A percentile compares a stretch with the other conserved stretches of the same genome.
phyloP scores from a whole-genome alignment of 345 rosid species.

The Salix koriyanagi region DNA sequence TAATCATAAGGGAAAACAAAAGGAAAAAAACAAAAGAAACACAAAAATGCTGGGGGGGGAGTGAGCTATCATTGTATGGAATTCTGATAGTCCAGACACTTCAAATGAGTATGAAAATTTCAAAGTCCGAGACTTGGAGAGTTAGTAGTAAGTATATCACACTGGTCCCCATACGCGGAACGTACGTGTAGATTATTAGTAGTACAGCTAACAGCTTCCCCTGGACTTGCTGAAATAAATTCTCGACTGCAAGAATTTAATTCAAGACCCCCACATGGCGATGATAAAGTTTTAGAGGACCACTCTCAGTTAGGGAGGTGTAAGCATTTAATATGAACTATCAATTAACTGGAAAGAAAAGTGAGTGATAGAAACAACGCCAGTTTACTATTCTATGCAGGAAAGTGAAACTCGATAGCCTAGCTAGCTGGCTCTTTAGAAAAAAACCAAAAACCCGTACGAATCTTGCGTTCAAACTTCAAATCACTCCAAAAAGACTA shows the following conservation, averaged over 20 bases:
- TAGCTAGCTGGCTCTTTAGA: background rate
- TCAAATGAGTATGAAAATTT: background rate
- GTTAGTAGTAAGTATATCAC: background rate
- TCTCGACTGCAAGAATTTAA: background rate
- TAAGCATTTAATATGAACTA: background rate
- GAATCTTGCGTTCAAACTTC: conserved; percentile 11
- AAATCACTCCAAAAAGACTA: background rate
- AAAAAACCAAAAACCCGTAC: background rate
- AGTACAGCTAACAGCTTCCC: background rate
- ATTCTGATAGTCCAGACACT: no score
- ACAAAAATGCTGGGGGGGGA: background rate
- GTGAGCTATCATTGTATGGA: background rate
- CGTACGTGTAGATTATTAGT: background rate
- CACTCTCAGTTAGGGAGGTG: background rate
- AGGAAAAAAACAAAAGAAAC: no score
- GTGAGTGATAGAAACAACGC: background rate
- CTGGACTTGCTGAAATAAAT: background rate
- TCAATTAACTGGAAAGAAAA: background rate
- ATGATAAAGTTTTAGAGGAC: background rate
- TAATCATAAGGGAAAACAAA: background rate
- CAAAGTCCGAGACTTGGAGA: background rate
- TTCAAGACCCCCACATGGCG: background rate
- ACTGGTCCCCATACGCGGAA: background rate
- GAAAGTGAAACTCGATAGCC: background rate
- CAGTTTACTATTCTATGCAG: background rate